Conservation (phyloP, 1,284 basidiomycete species). For the Trichosporon sp. region DNA sequence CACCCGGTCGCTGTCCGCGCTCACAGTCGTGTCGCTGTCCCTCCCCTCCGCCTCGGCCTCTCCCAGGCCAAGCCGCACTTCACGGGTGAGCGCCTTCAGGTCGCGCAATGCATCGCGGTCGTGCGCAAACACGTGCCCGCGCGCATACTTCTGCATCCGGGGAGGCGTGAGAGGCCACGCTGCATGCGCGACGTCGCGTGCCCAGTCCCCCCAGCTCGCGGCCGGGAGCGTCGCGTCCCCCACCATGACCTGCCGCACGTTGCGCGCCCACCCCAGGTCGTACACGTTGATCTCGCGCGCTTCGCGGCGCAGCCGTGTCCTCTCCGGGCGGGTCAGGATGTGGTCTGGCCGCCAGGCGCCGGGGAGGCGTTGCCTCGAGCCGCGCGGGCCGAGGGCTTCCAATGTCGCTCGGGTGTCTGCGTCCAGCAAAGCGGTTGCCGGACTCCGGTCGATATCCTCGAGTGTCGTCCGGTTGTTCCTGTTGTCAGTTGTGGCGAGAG, state of each 20-base stretch:
- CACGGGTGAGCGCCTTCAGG: constrained; percentile 38
- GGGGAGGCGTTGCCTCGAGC: constrained; percentile 21
- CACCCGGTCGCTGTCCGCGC: constrained; percentile 22
- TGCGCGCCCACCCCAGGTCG: constrained; percentile 73
- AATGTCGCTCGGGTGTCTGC: constrained; percentile 24
- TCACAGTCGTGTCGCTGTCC: background rate
- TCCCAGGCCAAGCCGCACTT: constrained; percentile 37
- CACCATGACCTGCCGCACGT: constrained; percentile 53
- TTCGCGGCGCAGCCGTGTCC: constrained; percentile 67
- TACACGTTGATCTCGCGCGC: constrained; percentile 70
- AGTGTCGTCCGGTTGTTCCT: constrained; percentile 85
- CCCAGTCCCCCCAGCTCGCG: background rate
- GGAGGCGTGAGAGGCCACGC: constrained; percentile 31
- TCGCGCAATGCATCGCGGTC: constrained; percentile 38
- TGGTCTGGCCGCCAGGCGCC: constrained; percentile 64
- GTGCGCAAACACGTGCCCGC: constrained; percentile 46
- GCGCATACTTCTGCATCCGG: constrained; percentile 20
- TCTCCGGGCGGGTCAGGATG: constrained; percentile 70
- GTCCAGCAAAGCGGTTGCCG: constrained; percentile 61
- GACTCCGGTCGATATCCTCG: constrained; percentile 69
- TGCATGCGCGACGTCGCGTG: constrained; percentile 23
- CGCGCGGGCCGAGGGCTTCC: constrained; percentile 25
- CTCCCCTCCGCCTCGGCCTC: background rate
- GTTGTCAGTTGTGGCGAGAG: constrained; percentile 18
- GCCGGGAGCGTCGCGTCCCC: constrained; percentile 27